A percentile compares a stretch with the other conserved stretches of the same genome.
Conservation (phyloP, 2,329 filamentous ascomycete genomes). For the Colletotrichum kahawae region DNA sequence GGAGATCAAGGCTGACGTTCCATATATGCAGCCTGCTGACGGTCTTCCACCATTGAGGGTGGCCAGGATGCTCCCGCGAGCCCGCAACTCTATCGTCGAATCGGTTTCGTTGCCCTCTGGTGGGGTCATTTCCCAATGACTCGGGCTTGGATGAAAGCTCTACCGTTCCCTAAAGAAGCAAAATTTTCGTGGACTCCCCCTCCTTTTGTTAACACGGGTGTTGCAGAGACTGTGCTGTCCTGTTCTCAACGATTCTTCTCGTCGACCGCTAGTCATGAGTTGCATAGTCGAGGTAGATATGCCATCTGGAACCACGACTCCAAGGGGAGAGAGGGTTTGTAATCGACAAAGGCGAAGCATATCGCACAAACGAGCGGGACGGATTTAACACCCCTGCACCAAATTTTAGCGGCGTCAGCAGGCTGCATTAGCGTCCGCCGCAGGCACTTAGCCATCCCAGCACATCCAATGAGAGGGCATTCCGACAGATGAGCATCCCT, state of each 20-base stretch:
- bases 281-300: not conserved
- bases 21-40: constrained; percentile 16
- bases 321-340: not conserved
- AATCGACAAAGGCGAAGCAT: not conserved
- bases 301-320: not conserved
- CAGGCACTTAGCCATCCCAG: not conserved
- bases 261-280: not conserved
- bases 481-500: not conserved
- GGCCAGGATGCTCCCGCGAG: not conserved
- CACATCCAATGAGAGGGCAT: not conserved
- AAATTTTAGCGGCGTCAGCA: constrained; percentile 13
- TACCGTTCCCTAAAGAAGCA: not conserved
- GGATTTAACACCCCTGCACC: not conserved
- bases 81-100: not conserved
- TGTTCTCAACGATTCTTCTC: not conserved
- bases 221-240: not conserved
- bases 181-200: not conserved
- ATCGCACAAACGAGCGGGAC: not conserved
- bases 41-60: not conserved
- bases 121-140: not conserved
- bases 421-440: constrained; percentile 17
- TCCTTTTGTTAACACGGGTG: not conserved
- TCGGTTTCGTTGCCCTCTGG: not conserved
- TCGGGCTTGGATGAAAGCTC: not conserved
- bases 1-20: not conserved